phyloP scores from a whole-genome alignment of 495 filamentous ascomycete genomes.

The Trichoderma erinaceum region DNA sequence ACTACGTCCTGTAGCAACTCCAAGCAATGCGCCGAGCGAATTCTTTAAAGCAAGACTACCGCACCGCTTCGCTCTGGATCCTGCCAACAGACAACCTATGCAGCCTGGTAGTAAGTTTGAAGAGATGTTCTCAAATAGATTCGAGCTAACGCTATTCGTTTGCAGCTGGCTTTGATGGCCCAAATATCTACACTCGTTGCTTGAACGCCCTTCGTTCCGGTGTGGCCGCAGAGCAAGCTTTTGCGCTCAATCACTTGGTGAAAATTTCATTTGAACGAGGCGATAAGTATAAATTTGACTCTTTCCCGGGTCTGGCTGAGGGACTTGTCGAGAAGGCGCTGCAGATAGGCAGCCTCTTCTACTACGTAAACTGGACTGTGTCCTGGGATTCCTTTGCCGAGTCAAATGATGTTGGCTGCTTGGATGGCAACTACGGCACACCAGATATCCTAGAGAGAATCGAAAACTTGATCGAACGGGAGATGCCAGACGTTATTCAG shows the following conservation, averaged over 20 bases:
- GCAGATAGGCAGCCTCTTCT: conserved; percentile 66
- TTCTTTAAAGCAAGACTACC: conserved; percentile 48
- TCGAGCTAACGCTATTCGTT: neutral
- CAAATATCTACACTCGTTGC: conserved; percentile 84
- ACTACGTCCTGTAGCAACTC: conserved; percentile 64
- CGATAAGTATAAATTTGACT: conserved; percentile 92
- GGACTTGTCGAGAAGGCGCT: conserved; percentile 78
- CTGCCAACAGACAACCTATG: conserved; percentile 21
- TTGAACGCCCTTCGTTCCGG: conserved; percentile 73
- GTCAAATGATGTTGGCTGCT: conserved; percentile 43
- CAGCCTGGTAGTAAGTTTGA: conserved; percentile 27
- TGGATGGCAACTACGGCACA: conserved; percentile 76
- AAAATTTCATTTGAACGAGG: conserved; percentile 92
- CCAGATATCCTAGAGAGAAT: conserved; percentile 66
- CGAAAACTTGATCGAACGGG: conserved; percentile 41
- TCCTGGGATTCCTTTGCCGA: conserved; percentile 53
- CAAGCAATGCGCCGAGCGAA: conserved; percentile 57
- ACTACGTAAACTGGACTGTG: conserved; percentile 74
- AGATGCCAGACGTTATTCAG: conserved; percentile 65
- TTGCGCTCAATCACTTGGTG: conserved; percentile 84
- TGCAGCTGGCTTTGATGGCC: conserved; percentile 57
- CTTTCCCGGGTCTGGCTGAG: conserved; percentile 84
- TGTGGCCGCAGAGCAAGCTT: conserved; percentile 75
- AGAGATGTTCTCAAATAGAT: neutral
- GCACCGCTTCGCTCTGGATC: conserved; percentile 25